Percentiles rank a stretch among this genome's conserved stretches.
Evolutionary conservation across 768 basidiomycete genomes (phyloP).

Genomic region (Boletus edulis): DNA sequence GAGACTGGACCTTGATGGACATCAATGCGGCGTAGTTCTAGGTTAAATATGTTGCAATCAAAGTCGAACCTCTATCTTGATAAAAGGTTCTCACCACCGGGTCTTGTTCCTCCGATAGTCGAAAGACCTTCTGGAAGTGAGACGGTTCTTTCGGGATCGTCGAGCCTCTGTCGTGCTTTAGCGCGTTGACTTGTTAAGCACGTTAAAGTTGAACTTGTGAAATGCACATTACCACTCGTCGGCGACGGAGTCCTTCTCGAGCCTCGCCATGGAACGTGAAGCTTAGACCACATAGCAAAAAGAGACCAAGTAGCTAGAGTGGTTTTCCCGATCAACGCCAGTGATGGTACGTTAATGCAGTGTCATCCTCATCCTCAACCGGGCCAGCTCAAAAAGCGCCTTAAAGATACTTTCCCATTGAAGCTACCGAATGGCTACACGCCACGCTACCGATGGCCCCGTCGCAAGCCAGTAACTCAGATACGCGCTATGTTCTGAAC

Average conservation of each 20-base stretch:
- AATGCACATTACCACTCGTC: not conserved
- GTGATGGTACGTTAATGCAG: not conserved
- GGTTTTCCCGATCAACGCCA: not conserved
- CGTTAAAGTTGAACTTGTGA: not conserved
- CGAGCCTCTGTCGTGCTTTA: constrained; percentile 1
- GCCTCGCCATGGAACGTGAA: constrained; percentile 8
- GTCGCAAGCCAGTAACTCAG: too few relatives aligned
- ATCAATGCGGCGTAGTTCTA: constrained; percentile 4
- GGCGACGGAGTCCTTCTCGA: constrained; percentile 1
- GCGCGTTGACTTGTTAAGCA: not conserved
- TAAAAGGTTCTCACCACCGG: not conserved
- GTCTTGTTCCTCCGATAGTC: not conserved
- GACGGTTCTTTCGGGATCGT: not conserved
- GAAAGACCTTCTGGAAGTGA: not conserved
- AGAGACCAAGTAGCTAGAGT: not conserved
- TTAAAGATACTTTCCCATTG: too few relatives aligned
- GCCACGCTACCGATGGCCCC: too few relatives aligned
- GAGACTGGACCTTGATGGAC: not conserved
- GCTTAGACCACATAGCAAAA: constrained; percentile 5
- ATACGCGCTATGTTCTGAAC: too few relatives aligned
- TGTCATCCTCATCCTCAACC: not conserved
- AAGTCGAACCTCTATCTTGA: not conserved
- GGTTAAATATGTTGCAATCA: not conserved
- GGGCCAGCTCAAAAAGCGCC: too few relatives aligned
- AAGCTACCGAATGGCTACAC: too few relatives aligned